A percentile compares a stretch with the other conserved stretches of the same genome.
These are phyloP conservation scores for Didymella lethalis DNA, from an alignment of 2,329 filamentous ascomycete species.

Conservation along the genomic window DNA sequence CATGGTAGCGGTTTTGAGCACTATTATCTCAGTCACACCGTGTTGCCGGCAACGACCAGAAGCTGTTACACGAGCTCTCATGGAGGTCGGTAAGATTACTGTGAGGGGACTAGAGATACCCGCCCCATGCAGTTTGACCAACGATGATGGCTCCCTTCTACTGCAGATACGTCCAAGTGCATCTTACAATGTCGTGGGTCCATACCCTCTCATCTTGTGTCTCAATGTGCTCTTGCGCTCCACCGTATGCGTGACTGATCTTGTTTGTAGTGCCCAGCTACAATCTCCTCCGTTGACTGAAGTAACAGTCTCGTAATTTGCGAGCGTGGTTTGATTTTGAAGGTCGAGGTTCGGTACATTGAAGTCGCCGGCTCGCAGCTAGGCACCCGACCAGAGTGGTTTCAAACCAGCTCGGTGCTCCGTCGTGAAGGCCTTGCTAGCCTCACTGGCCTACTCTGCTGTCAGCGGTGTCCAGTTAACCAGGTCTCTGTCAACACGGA, in stretches of 20 bases:
- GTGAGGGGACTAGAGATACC: too few relatives aligned
- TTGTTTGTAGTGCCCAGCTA: conserved; percentile 65
- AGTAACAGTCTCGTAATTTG: conserved; percentile 55
- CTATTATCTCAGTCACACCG: neutral
- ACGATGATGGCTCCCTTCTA: neutral
- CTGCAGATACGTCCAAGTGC: neutral
- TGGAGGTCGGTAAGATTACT: neutral
- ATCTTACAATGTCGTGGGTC: neutral
- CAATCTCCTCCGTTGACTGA: conserved; percentile 55
- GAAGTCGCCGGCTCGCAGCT: neutral
- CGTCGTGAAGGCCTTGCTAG: neutral
- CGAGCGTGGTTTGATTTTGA: neutral
- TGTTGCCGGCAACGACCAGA: neutral
- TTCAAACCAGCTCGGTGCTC: neutral
- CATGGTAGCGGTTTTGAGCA: neutral
- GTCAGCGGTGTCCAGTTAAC: neutral
- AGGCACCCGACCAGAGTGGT: neutral
- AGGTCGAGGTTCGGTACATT: neutral
- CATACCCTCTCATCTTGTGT: neutral
- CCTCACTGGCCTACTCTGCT: neutral
- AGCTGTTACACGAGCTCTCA: neutral
- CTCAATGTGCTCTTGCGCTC: conserved; percentile 54
- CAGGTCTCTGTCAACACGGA: neutral
- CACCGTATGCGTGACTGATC: conserved; percentile 66
- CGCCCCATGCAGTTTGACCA: neutral